Percentiles rank a stretch among this genome's conserved stretches.
Evolutionary conservation across 257 asterid species (phyloP).

Genomic region (Asclepias syriaca): DNA sequence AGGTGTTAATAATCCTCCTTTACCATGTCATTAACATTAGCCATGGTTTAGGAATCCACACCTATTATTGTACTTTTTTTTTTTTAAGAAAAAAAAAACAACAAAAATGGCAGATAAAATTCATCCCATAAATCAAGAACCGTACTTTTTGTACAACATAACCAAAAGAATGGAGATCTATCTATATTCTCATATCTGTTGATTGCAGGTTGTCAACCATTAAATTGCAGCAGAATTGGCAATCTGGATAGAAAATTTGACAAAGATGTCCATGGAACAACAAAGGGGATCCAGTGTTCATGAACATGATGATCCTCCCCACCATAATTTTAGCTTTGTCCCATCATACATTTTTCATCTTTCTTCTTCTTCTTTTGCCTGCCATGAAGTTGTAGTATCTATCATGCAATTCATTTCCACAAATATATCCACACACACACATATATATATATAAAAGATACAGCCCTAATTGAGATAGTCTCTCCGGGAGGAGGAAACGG

Average conservation of each 20-base stretch:
- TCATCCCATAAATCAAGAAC: background rate
- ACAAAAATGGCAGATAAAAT: no score
- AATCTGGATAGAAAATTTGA: background rate
- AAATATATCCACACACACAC: background rate
- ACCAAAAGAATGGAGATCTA: background rate
- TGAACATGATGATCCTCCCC: background rate
- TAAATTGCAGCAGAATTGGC: background rate
- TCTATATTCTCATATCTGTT: background rate
- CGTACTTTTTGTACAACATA: background rate
- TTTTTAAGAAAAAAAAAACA: no score
- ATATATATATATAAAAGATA: no score
- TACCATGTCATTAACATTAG: no score
- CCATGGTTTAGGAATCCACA: no score
- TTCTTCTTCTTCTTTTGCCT: slow-evolving; percentile 1
- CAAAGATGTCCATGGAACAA: background rate
- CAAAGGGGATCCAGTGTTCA: background rate
- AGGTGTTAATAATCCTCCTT: no score
- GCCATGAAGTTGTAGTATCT: background rate
- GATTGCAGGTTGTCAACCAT: background rate
- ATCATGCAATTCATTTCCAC: background rate
- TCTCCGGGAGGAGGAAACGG: background rate
- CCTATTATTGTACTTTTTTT: no score
- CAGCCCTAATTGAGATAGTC: background rate
- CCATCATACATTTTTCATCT: background rate
- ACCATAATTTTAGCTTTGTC: background rate